Evolutionary conservation across 2,329 filamentous ascomycete genomes (phyloP), one percentile per base, ranked within the genome.

Genomic region (Microdochium trichocladiopsis): DNA sequence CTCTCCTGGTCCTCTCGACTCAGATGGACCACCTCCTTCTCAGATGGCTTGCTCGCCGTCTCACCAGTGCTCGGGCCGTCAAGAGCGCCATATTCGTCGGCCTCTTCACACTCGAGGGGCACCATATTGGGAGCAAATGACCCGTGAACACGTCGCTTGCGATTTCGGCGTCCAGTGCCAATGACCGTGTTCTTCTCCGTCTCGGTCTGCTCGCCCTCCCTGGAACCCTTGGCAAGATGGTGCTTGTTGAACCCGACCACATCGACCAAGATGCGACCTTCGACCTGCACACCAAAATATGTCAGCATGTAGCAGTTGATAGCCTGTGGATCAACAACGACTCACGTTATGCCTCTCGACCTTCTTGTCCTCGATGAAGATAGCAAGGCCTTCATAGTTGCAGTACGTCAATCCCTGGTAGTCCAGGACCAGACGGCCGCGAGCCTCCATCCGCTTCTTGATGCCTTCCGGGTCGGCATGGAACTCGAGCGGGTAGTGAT

Each of bases 171-270:
- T 31, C 53, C 51, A 14, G 45, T 18, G 47, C 50, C 49, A 8
- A 14, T 11, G 49, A 52, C 53, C 4, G 45, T 47, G 24, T 65
- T 63, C 10, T 56, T 60, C 45, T 59, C 55, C 8, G 60, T 60
- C 2, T 63, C 55, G 0, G 62, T 61, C 48, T 71, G 64, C 33
- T 61, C 63, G 16, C 58, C 61, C 54, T 73, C 71, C 11, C 69
- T 64, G 48, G 63, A 64, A 10, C 67, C 69, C 55, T 65, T 61
- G 0, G 65, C 58, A 2, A 69, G 60, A 31, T 72, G 63, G 55
- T 72, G 68, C 57, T 71, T 74, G 54, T 72, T 70, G 59, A 70
- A 74, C 6, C 73, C 72, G 8, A 65, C 56, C 5, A 70, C 65
- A 43, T 76, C 72, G 43, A 74, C 58, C 16, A 75, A 62, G 24